Conservation (phyloP, 768 basidiomycete genomes). For the Lactarius pseudohatsudake region DNA sequence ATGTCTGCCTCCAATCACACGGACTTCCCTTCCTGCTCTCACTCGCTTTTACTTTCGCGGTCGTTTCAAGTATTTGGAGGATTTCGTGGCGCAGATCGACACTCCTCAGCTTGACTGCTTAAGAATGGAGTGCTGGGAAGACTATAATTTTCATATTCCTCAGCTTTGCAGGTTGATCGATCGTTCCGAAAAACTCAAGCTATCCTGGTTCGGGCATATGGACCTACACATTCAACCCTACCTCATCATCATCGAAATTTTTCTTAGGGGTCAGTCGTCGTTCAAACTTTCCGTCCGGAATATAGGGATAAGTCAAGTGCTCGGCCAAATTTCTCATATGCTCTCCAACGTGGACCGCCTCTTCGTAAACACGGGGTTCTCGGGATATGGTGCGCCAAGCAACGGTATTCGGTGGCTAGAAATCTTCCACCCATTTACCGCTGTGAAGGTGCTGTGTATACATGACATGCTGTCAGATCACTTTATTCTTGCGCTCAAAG, state of each 20-base stretch:
- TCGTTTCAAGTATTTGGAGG: neutral
- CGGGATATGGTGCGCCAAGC: neutral
- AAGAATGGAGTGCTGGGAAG: neutral
- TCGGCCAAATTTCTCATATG: neutral
- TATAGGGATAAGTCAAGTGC: neutral
- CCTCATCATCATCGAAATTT: neutral
- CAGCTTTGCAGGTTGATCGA: neutral
- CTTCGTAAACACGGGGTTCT: neutral
- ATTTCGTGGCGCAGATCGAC: neutral
- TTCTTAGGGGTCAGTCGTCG: neutral
- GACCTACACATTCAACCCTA: neutral
- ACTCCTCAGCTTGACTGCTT: neutral
- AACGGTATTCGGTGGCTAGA: neutral
- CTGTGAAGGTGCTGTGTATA: neutral
- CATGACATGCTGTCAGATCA: neutral
- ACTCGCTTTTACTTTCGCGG: neutral
- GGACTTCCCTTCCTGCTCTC: neutral
- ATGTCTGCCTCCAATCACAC: neutral
- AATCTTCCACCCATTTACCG: neutral
- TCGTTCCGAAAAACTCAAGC: neutral
- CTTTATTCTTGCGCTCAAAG: neutral
- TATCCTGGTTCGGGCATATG: neutral
- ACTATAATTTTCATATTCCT: neutral
- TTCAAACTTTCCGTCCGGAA: neutral
- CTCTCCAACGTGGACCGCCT: neutral